Base-by-base conservation (phyloP, 441 rosid genomes). In the Jatropha multifida region DNA sequence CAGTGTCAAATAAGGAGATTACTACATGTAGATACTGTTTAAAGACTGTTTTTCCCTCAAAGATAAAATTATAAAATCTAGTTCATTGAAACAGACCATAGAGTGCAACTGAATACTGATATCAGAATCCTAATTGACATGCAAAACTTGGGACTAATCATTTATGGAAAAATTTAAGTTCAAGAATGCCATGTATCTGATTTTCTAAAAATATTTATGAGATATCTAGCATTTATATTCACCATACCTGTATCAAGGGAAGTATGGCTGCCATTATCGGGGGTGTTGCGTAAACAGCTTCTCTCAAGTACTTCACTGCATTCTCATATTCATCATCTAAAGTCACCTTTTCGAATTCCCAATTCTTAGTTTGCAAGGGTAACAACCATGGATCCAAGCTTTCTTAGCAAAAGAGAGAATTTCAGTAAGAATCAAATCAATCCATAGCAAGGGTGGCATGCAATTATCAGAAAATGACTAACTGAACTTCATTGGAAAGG, bases 161-260 rank as follows among this genome's bases (percentile, higher is more conserved):
- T 17, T 14, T 1, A 65, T 17, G 23, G 13, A 8, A 27, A 65
- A 51, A 15, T 38, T 17, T 17, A 18, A 65, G 17, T 15, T 65
- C 49, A 4, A 20, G 27, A 38, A 58, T 59, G 23, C 20, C n/a
- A 49, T 44, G 38, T 15, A 38, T 7, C 55, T 26, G 26, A 58
- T 51, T 10, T 71, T 18, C 63, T 1, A 14, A 26, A 12, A 18
- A 71, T 15, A 27, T 55, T 59, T 20, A 26, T 11, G 4, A 65
- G 55, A 52, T 18, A 9, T 23, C 3, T 13, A 23, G 18, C 10
- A 65, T 55, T 18, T 37, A 63, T 44, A 42, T 65, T 74, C 44
- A n/a, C 41, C 55, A 59, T 81, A 94, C 98, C 90, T 94, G 94
- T 76, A 87, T 71, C 81, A 94, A 83, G 63, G 99, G 96, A 85